phyloP scores from a whole-genome alignment of 345 rosid species.

The Populus ilicifolia region DNA sequence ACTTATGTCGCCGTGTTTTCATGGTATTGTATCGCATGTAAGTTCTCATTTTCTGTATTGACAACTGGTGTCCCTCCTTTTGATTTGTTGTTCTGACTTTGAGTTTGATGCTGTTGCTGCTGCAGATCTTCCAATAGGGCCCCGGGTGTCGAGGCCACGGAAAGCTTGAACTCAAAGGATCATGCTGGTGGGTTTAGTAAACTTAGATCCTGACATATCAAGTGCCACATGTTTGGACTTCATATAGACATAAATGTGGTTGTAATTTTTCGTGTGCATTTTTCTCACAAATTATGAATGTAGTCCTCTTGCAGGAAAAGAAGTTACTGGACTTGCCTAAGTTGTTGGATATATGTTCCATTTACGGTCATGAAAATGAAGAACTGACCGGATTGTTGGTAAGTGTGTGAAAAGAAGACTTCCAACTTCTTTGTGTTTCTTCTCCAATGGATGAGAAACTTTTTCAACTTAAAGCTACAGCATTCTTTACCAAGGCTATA shows the following conservation, averaged over 20 bases:
- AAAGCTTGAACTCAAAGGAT: conserved; percentile 64
- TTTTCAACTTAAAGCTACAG: not conserved
- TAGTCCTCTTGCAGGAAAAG: conserved; percentile 92
- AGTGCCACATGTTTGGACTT: not conserved
- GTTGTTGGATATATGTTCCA: conserved; percentile 85
- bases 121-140: conserved; percentile 85
- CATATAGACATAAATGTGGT: not conserved
- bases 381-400: conserved; percentile 75
- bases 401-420: conserved; percentile 14
- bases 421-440: not conserved
- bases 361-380: conserved; percentile 89
- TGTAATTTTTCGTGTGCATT: conserved; percentile 13
- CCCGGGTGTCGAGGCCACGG: conserved; percentile 72
- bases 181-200: conserved; percentile 56
- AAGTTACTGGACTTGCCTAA: conserved; percentile 85
- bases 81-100: not conserved
- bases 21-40: conserved; percentile 90
- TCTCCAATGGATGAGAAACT: not conserved
- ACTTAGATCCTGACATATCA: not conserved
- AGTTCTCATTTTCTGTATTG: conserved; percentile 24
- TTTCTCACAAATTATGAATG: conserved; percentile 43
- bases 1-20: conserved; percentile 74
- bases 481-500: not conserved
- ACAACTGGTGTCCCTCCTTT: not conserved
- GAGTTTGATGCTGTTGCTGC: not conserved